phyloP scores from a whole-genome alignment of 139 green algal species.

The Picochlorum sp. region DNA sequence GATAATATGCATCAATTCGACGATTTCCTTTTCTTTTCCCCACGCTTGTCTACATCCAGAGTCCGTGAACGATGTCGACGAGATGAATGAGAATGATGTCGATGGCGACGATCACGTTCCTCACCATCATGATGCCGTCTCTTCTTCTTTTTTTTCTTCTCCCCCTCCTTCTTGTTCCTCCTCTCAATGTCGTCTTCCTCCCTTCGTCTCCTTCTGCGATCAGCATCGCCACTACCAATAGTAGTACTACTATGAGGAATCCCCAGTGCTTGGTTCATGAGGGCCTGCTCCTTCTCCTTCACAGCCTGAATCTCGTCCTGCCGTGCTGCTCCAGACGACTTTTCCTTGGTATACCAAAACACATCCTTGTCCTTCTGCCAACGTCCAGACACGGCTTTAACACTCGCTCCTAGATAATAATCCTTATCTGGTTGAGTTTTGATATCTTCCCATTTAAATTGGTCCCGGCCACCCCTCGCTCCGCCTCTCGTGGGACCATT shows the following conservation, averaged over 20 bases:
- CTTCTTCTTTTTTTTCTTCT: too few relatives aligned
- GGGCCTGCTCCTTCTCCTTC: constrained; percentile 59
- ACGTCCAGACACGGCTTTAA: constrained; percentile 59
- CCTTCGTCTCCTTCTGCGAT: neutral
- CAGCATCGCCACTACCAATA: neutral
- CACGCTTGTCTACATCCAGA: too few relatives aligned
- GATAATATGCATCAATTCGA: too few relatives aligned
- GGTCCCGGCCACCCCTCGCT: constrained; percentile 40
- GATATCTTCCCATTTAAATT: constrained; percentile 69
- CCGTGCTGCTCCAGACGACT: constrained; percentile 12
- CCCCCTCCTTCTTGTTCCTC: too few relatives aligned
- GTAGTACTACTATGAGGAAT: constrained; percentile 42
- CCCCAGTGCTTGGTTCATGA: constrained; percentile 72
- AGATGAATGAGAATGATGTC: too few relatives aligned
- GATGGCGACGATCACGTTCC: too few relatives aligned
- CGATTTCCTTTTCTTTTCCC: too few relatives aligned
- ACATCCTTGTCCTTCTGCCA: constrained; percentile 69
- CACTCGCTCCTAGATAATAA: constrained; percentile 65
- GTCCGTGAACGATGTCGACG: too few relatives aligned
- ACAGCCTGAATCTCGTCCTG: constrained; percentile 46
- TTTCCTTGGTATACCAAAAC: constrained; percentile 62
- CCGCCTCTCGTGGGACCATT: constrained; percentile 53
- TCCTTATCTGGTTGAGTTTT: constrained; percentile 59
- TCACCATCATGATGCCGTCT: too few relatives aligned
- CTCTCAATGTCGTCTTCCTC: too few relatives aligned